phyloP scores from a whole-genome alignment of 257 asterid genomes.

The Euphrasia confusa region DNA sequence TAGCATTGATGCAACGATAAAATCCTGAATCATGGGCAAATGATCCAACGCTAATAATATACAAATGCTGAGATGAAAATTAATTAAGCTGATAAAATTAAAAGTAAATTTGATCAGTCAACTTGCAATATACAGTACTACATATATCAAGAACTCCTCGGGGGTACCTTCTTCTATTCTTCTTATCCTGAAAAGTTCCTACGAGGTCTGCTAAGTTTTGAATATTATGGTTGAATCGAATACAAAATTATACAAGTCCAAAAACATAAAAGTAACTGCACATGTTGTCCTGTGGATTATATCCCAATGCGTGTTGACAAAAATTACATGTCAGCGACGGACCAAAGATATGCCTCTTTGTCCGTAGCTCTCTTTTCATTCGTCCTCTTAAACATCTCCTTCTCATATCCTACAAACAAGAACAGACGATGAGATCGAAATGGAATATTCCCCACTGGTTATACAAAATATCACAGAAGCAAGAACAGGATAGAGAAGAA shows the following conservation, averaged over 20 bases:
- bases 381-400: slow-evolving; percentile 52
- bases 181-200: neutral
- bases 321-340: slow-evolving; percentile 71
- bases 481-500: neutral
- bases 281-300: neutral
- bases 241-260: too few relatives aligned
- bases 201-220: neutral
- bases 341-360: slow-evolving; percentile 78
- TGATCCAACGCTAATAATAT: too few relatives aligned
- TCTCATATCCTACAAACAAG: slow-evolving; percentile 38
- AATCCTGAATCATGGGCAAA: too few relatives aligned
- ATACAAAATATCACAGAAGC: neutral
- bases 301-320: neutral
- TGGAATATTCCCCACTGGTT: neutral
- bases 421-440: neutral
- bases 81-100: too few relatives aligned
- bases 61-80: too few relatives aligned
- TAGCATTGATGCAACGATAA: too few relatives aligned
- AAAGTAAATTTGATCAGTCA: too few relatives aligned
- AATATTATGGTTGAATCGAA: neutral
- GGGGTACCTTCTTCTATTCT: neutral
- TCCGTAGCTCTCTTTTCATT: slow-evolving; percentile 76
- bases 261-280: neutral
- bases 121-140: too few relatives aligned
- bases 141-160: too few relatives aligned